These are phyloP conservation scores for Dictyostelium purpureum DNA, from an alignment of 78 protist genomes.

Conservation along the genomic window DNA sequence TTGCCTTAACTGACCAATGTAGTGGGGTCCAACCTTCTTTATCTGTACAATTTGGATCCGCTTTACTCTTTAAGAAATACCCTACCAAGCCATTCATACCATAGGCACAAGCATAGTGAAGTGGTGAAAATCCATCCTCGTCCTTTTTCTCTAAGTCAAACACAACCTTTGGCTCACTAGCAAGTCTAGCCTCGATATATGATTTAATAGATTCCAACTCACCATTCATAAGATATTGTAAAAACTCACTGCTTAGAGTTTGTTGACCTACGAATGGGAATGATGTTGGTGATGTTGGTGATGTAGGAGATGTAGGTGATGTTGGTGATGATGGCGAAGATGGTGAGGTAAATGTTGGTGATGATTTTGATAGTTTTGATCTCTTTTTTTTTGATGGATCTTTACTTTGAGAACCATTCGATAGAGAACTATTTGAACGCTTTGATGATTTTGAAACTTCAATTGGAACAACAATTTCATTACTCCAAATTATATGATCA, in stretches of 20 bases:
- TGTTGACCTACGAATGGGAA: background rate
- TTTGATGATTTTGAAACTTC: constrained; percentile 7
- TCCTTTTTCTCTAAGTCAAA: constrained; percentile 59
- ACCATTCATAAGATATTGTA: constrained; percentile 45
- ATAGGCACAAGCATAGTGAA: constrained; percentile 67
- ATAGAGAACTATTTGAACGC: background rate
- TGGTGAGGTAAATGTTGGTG: background rate
- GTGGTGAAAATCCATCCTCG: constrained; percentile 68
- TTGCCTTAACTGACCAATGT: constrained; percentile 71
- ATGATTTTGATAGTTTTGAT: background rate
- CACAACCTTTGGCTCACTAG: background rate
- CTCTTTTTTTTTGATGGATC: background rate
- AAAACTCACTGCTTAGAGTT: background rate
- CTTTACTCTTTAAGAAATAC: constrained; percentile 17
- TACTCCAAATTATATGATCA: constrained; percentile 63
- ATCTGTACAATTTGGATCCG: constrained; percentile 31
- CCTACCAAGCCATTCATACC: constrained; percentile 68
- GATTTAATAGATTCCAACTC: constrained; percentile 19
- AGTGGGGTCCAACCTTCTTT: constrained; percentile 74
- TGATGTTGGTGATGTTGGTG: background rate
- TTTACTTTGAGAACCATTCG: background rate
- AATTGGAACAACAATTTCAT: constrained; percentile 32
- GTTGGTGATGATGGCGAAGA: too few relatives aligned
- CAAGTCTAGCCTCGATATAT: constrained; percentile 9
- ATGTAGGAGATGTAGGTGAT: background rate